Conservation (phyloP, 768 basidiomycete genomes). For the Tylopilus vinaceipallidus region DNA sequence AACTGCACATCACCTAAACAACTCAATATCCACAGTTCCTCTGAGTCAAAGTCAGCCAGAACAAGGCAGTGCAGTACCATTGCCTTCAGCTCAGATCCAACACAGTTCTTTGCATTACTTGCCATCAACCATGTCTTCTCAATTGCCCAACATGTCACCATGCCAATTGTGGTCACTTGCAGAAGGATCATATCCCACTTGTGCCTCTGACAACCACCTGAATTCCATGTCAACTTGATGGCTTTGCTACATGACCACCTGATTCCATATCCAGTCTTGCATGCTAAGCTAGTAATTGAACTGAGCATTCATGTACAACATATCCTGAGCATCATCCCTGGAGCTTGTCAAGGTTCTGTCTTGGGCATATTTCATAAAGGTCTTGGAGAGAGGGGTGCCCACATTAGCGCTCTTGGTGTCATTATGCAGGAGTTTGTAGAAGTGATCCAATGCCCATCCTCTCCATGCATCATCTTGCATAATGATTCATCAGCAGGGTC, state of each 20-base stretch:
- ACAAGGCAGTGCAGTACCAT: slow-evolving; percentile 97
- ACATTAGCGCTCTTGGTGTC: slow-evolving; percentile 94
- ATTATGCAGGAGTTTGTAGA: slow-evolving; percentile 95
- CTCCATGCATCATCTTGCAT: slow-evolving; percentile 41
- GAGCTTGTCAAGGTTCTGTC: slow-evolving; percentile 86
- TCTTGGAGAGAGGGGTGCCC: slow-evolving; percentile 87
- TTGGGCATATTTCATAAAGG: slow-evolving; percentile 84
- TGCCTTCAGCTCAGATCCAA: slow-evolving; percentile 97
- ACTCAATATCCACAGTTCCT: slow-evolving; percentile 98
- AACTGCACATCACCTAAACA: slow-evolving; percentile 99
- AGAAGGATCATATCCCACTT: slow-evolving; percentile 93
- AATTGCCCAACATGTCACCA: slow-evolving; percentile 94
- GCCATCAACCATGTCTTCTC: slow-evolving; percentile 99
- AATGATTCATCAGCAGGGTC: slow-evolving; percentile 62
- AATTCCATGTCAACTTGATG: slow-evolving; percentile 53
- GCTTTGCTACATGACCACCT: slow-evolving; percentile 88
- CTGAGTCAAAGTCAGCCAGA: slow-evolving; percentile 97
- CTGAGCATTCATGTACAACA: slow-evolving; percentile 87
- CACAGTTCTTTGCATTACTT: slow-evolving; percentile 94
- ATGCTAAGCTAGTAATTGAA: slow-evolving; percentile 98
- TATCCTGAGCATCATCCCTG: slow-evolving; percentile 75
- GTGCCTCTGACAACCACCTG: slow-evolving; percentile 24
- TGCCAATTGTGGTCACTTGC: slow-evolving; percentile 97
- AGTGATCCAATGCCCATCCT: slow-evolving; percentile 48
- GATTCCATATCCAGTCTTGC: slow-evolving; percentile 85